Conservation (phyloP, 108 stramenopile species). For the Hondaea fermentalgiana region DNA sequence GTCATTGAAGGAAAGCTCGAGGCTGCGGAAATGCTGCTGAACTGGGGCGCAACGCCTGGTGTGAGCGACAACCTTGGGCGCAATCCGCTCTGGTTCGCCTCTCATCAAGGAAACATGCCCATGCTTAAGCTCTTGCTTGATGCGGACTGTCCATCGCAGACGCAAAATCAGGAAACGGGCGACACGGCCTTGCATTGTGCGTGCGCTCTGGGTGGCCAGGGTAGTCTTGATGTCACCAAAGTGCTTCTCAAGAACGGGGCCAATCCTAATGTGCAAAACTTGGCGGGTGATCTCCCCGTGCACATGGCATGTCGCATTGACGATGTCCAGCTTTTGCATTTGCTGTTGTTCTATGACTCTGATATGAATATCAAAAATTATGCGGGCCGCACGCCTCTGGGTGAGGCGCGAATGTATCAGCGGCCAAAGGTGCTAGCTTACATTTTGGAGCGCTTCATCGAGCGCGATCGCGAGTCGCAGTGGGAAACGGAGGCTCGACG, state of each 20-base stretch:
- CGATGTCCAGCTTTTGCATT: not conserved
- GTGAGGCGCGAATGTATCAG: not conserved
- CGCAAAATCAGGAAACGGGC: not conserved
- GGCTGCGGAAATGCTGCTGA: not conserved
- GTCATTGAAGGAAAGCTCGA: not conserved
- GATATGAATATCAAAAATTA: slow-evolving; percentile 12
- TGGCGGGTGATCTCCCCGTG: not conserved
- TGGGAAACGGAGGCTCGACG: not conserved
- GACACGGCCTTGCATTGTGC: not conserved
- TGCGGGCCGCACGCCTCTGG: not conserved
- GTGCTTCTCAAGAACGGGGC: not conserved
- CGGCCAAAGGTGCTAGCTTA: not conserved
- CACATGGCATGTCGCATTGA: not conserved
- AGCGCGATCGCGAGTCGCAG: not conserved
- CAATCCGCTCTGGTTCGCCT: not conserved
- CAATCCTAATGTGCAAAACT: not conserved
- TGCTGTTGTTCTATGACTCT: not conserved
- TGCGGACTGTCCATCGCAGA: not conserved
- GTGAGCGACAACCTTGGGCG: not conserved
- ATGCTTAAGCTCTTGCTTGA: not conserved
- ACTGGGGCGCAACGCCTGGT: not conserved
- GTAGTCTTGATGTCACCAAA: not conserved
- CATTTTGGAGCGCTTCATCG: not conserved
- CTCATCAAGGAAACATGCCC: not conserved
- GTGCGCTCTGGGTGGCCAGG: not conserved